Percentiles rank a stretch among this genome's conserved stretches.
These are phyloP conservation scores for Ascochyta fabae DNA, from an alignment of 2,329 filamentous ascomycete genomes.

Conservation along the genomic window DNA sequence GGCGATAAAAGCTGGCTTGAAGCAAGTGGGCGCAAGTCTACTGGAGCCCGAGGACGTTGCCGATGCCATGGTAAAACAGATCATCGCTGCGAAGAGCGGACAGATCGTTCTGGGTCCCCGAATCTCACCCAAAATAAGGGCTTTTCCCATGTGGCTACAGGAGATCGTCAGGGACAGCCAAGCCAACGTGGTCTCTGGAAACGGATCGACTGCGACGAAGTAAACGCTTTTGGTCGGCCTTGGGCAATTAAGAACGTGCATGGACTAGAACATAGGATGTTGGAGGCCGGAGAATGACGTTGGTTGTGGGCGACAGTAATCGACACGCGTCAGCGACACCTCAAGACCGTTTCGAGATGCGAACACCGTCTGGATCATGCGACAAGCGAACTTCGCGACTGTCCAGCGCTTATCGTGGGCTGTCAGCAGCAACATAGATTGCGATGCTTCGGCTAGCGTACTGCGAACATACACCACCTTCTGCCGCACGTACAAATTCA, in stretches of 20 bases:
- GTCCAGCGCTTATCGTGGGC: not conserved
- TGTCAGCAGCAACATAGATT: constrained; percentile 8
- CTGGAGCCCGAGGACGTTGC: constrained; percentile 51
- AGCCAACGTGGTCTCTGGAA: constrained; percentile 37
- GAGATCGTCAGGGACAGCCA: constrained; percentile 41
- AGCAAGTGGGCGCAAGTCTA: constrained; percentile 39
- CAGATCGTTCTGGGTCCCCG: constrained; percentile 50
- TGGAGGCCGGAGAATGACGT: not conserved
- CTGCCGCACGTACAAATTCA: not conserved
- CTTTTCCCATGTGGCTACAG: constrained; percentile 44
- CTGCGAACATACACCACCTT: constrained; percentile 2
- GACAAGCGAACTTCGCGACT: constrained; percentile 1
- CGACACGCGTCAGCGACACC: not conserved
- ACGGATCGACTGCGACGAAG: constrained; percentile 30
- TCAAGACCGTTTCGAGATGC: not conserved
- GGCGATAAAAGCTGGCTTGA: constrained; percentile 40
- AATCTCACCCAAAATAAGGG: constrained; percentile 33
- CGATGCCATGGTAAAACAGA: constrained; percentile 53
- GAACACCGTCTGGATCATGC: constrained; percentile 3
- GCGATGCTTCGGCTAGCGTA: constrained; percentile 7
- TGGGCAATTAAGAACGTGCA: not conserved
- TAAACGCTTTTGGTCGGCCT: not conserved
- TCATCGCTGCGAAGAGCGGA: constrained; percentile 50
- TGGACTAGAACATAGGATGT: not conserved
- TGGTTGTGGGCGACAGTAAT: not conserved